Base-by-base conservation (phyloP, 192 early-diverging fungal species). In the Allomyces javanicus region DNA sequence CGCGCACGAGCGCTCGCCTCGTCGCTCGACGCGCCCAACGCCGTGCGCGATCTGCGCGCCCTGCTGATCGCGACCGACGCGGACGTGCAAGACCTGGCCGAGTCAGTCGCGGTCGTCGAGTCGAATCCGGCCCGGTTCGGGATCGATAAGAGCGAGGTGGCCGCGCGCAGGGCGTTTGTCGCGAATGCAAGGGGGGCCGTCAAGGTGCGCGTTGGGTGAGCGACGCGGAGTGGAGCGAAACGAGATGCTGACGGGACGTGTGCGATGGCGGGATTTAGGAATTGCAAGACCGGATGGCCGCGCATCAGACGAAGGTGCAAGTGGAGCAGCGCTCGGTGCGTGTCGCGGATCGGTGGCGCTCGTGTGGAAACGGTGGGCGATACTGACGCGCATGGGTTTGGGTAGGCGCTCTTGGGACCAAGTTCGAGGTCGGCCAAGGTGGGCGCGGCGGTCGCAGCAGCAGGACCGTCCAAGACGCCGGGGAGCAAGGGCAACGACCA, bases 41-140 rank as follows among this genome's bases (percentile, higher is more conserved):
- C 33, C 33, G 7, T 40, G 7, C 33, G 33, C 7, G 33, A 40
- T 58, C 12, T 72, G 9, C 61, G 64, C 11, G 45, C 27, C 22
- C 4, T 24, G 14, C 64, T 79, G 44, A 55, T 44, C 14, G 66
- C 67, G 65, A 77, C 78, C 61, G 70, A 65, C 26, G 75, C 63
- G 61, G 79, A 81, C 62, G 26, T 78, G 50, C 64, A 67, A 25
- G 79, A 78, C 26, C 66, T 81, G 24, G 70, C 73, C 12, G 77
- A 76, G 61, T 74, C 79, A 2, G 73, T 81, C 9, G 64, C 55
- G 40, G 74, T 77, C n/a, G 77, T 75, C 4, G 73, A 72, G 44
- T 14, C 67, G 44, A 76, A 79, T 66, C 80, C 80, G 17, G 65
- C 63, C 9, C 63, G 71, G 61, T 81, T 81, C 67, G 24, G 64